Conservation (phyloP, 1,139 yeast species). For the Saccharomyces pastorianus region DNA sequence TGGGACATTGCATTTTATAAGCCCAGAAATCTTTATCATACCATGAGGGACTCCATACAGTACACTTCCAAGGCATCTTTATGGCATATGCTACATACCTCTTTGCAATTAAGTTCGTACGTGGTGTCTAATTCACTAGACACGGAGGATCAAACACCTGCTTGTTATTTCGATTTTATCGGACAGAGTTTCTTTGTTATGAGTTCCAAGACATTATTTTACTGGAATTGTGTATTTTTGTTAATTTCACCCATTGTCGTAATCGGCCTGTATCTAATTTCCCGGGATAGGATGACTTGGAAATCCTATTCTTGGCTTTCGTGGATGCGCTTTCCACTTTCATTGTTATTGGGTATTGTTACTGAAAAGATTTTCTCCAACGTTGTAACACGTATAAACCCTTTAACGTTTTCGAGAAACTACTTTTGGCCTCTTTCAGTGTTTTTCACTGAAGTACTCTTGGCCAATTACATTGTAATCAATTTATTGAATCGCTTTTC, state of each 20-base stretch:
- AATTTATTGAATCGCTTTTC: conserved; percentile 44
- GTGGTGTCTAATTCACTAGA: conserved; percentile 34
- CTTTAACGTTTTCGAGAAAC: conserved; percentile 52
- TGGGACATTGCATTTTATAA: conserved; percentile 68
- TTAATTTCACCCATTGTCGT: conserved; percentile 48
- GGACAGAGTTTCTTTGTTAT: conserved; percentile 48
- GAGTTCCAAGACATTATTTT: conserved; percentile 43
- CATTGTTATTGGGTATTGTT: conserved; percentile 40
- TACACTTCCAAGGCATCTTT: conserved; percentile 54
- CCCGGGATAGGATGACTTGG: conserved; percentile 44
- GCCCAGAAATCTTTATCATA: conserved; percentile 80
- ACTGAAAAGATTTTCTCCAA: conserved; percentile 31
- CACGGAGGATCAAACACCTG: conserved; percentile 33
- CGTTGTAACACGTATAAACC: conserved; percentile 35
- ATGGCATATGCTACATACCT: conserved; percentile 73
- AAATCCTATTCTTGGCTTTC: conserved; percentile 33
- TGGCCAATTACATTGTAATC: conserved; percentile 49
- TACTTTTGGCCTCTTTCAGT: conserved; percentile 44
- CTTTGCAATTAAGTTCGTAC: conserved; percentile 49
- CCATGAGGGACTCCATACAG: conserved; percentile 60
- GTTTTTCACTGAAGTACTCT: conserved; percentile 38
- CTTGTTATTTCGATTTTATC: conserved; percentile 55
- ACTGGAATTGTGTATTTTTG: conserved; percentile 44
- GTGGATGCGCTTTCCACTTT: conserved; percentile 51
- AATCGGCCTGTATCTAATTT: conserved; percentile 42